phyloP scores from a whole-genome alignment of 2,329 filamentous ascomycete genomes.

The Moelleriella libera region DNA sequence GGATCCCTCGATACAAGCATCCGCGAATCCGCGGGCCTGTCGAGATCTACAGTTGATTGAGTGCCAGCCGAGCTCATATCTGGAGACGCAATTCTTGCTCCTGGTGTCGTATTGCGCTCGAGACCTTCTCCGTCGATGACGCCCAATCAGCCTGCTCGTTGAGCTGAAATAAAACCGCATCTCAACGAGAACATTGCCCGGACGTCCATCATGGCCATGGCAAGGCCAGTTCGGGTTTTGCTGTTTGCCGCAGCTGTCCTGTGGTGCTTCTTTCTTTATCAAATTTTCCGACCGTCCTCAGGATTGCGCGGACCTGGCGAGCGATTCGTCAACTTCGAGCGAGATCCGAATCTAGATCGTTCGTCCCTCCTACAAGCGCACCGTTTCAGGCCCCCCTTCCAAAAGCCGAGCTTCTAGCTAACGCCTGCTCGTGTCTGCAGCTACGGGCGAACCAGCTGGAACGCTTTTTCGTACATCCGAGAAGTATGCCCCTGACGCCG shows the following conservation, averaged over 20 bases:
- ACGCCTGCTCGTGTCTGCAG: slow-evolving; percentile 28
- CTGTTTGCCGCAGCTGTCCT: slow-evolving; percentile 56
- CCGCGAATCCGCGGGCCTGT: too few species aligned
- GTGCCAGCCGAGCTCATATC: too few species aligned
- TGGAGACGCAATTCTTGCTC: too few species aligned
- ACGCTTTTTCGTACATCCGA: slow-evolving; percentile 58
- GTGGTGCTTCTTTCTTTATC: slow-evolving; percentile 67
- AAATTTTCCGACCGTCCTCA: slow-evolving; percentile 49
- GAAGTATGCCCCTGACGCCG: slow-evolving; percentile 64
- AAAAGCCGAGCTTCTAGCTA: slow-evolving; percentile 3
- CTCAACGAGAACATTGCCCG: neutral
- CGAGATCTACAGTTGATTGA: too few species aligned
- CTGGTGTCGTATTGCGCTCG: too few species aligned
- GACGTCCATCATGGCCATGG: slow-evolving; percentile 58
- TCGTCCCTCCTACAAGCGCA: slow-evolving; percentile 19
- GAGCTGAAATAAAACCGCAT: neutral
- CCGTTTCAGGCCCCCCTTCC: neutral
- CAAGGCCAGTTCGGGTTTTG: slow-evolving; percentile 70
- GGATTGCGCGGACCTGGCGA: slow-evolving; percentile 26
- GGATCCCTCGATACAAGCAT: too few species aligned
- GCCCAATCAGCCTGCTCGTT: neutral
- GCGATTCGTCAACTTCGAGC: slow-evolving; percentile 44
- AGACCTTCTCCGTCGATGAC: neutral
- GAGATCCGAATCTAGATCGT: slow-evolving; percentile 83
- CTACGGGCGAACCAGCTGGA: slow-evolving; percentile 71